Conservation (phyloP, 768 basidiomycete genomes). For the Lactarius tabidus region DNA sequence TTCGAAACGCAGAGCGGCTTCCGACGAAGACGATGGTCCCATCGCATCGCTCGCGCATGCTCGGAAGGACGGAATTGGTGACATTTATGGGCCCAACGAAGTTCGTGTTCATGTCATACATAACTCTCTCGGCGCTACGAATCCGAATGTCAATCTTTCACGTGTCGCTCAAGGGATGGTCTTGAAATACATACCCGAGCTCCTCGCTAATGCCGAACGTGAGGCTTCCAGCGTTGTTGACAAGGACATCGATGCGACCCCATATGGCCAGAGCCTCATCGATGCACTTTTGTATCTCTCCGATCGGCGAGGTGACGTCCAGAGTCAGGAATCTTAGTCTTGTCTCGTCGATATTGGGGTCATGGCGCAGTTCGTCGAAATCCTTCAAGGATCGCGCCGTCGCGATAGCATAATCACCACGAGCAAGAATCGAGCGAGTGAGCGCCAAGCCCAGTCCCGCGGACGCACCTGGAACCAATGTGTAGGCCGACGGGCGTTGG, state of each 20-base stretch:
- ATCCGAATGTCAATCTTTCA: not conserved
- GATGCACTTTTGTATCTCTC: slow-evolving; percentile 5
- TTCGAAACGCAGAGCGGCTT: slow-evolving; percentile 33
- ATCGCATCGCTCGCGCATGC: slow-evolving; percentile 35
- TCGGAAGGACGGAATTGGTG: slow-evolving; percentile 42
- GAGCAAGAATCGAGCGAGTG: slow-evolving; percentile 7
- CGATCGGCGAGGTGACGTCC: slow-evolving; percentile 8
- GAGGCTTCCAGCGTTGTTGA: slow-evolving; percentile 21
- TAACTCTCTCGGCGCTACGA: slow-evolving; percentile 9
- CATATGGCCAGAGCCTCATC: slow-evolving; percentile 9
- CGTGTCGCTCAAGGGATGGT: too few species aligned
- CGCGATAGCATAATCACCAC: slow-evolving; percentile 18
- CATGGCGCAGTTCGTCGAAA: slow-evolving; percentile 5
- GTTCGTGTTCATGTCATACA: slow-evolving; percentile 33
- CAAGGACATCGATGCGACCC: slow-evolving; percentile 18
- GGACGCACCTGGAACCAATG: slow-evolving; percentile 2
- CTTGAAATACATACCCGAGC: slow-evolving; percentile 7
- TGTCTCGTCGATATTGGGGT: not conserved
- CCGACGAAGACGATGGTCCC: slow-evolving; percentile 39
- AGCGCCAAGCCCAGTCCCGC: slow-evolving; percentile 18
- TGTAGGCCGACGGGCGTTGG: not conserved
- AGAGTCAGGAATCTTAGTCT: slow-evolving; percentile 10
- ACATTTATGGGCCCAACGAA: slow-evolving; percentile 44
- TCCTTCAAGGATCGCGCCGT: slow-evolving; percentile 1
- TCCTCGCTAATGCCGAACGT: slow-evolving; percentile 10